Conservation (phyloP, 2,329 filamentous ascomycete species). For the Epichloe sp. region DNA sequence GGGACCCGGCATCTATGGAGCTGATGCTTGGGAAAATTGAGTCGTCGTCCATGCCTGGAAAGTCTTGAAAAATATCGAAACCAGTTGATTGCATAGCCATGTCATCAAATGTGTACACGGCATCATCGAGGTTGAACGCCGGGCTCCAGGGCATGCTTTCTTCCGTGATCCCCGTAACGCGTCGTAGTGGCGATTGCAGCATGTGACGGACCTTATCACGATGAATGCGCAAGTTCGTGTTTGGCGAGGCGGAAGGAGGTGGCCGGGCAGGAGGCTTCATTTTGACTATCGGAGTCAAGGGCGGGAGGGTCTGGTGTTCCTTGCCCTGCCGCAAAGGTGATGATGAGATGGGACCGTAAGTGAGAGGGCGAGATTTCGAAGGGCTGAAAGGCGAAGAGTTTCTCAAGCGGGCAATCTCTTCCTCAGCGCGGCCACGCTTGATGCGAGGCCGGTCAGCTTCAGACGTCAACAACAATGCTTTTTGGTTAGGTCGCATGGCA, state of each 20-base stretch:
- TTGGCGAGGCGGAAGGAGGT: slow-evolving; percentile 74
- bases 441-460: slow-evolving; percentile 69
- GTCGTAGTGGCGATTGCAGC: slow-evolving; percentile 59
- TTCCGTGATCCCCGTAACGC: slow-evolving; percentile 32
- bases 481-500: slow-evolving; percentile 57
- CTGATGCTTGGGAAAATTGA: slow-evolving; percentile 26
- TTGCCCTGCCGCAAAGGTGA: slow-evolving; percentile 49
- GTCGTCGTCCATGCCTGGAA: slow-evolving; percentile 16
- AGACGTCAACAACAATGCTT: slow-evolving; percentile 55
- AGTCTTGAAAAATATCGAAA: slow-evolving; percentile 49
- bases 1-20: slow-evolving; percentile 41
- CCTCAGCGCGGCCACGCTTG: slow-evolving; percentile 84
- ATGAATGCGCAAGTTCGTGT: slow-evolving; percentile 82
- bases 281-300: slow-evolving; percentile 73
- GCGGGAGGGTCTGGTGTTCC: slow-evolving; percentile 53
- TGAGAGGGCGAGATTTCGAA: slow-evolving; percentile 49
- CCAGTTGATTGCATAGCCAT: slow-evolving; percentile 36
- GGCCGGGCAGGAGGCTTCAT: slow-evolving; percentile 47
- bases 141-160: slow-evolving; percentile 47
- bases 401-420: slow-evolving; percentile 86
- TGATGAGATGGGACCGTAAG: slow-evolving; percentile 45
- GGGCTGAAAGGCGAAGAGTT: slow-evolving; percentile 91
- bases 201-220: slow-evolving; percentile 70
- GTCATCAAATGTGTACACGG: slow-evolving; percentile 34
- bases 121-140: slow-evolving; percentile 51